Base-by-base conservation (phyloP, 306 rosid species). In the Trifolium repens region DNA sequence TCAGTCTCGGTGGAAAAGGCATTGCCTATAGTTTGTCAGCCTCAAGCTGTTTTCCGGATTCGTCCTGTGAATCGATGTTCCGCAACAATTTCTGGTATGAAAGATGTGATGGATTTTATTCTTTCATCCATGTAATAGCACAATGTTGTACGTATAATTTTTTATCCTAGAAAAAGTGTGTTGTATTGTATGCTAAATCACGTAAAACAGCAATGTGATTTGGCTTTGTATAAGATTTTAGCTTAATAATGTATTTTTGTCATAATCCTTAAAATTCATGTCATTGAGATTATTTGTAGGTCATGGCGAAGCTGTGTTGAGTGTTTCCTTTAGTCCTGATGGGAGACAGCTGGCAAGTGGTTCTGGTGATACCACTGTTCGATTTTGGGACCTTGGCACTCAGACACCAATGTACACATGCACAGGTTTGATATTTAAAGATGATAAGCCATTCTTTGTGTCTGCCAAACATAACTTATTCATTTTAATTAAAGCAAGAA, bases 1-100 rank as follows among this genome's bases (percentile, higher is more conserved):
- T 78, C 93, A 94, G 96, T 94, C 78, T 90, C 96, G 52, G 97
- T 92, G 81, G 97, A 94, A 91, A 94, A 90, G 90, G 97, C 84
- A 72, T 81, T 94, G 77, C 82, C 91, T 52, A 88, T 94, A 72
- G 96, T 92, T 84, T 94, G 92, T 85, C 99, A 94, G 79, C 99
- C 99, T 49, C 96, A 92, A 83, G 96, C 96, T 71, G 66, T 94
- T 76, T 94, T 94, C 55, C 82, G 96, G 40, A 92, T 92, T 76
- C 96, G 93, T 34, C 91, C 99, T 0, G 91, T 94, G 74, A 85
- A 49, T 84, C 96, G 96, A 2, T 94, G 99, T 84, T 92, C 97
- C 0, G 88, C 99, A 55, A 94, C 99, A 73, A 92, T 94, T 78
- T 87, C 97, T 72, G 99, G 99, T 90, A 90, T 69, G 70, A 3